Conservation (phyloP, 352 stramenopile species). For the Globisporangium paroecandrum region DNA sequence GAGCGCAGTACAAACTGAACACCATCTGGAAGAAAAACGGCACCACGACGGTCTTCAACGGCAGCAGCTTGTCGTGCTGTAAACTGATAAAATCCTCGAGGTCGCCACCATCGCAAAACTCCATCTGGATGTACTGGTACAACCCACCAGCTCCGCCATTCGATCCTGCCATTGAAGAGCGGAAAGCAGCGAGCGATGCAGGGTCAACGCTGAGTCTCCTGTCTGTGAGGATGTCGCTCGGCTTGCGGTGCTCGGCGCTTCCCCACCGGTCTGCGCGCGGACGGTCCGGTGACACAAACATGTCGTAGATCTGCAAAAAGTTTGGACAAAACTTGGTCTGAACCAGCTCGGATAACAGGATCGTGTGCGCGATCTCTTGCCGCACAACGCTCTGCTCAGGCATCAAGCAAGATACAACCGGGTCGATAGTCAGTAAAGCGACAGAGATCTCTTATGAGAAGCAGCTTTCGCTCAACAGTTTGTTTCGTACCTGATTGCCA, state of each 20-base stretch:
- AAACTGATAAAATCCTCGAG: slow-evolving; percentile 94
- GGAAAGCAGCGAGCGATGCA: slow-evolving; percentile 11
- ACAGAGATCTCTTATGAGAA: neutral
- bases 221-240: slow-evolving; percentile 51
- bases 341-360: slow-evolving; percentile 89
- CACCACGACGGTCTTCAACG: slow-evolving; percentile 46
- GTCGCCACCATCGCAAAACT: slow-evolving; percentile 96
- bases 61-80: slow-evolving; percentile 63
- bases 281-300: slow-evolving; percentile 86
- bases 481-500: slow-evolving; percentile 76
- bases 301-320: slow-evolving; percentile 90
- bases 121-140: slow-evolving; percentile 98
- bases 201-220: slow-evolving; percentile 19
- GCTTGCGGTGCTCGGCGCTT: slow-evolving; percentile 53
- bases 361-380: slow-evolving; percentile 93
- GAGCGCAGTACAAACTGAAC: slow-evolving; percentile 92
- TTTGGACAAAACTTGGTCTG: slow-evolving; percentile 90
- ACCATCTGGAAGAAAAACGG: slow-evolving; percentile 97
- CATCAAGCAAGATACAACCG: neutral
- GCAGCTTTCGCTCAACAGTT: neutral
- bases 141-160: slow-evolving; percentile 22
- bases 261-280: slow-evolving; percentile 57
- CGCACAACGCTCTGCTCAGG: slow-evolving; percentile 69
- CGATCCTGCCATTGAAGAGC: neutral
- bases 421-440: neutral